These are phyloP conservation scores for Malassezia cuniculi DNA, from an alignment of 1,284 basidiomycete species.

Conservation along the genomic window DNA sequence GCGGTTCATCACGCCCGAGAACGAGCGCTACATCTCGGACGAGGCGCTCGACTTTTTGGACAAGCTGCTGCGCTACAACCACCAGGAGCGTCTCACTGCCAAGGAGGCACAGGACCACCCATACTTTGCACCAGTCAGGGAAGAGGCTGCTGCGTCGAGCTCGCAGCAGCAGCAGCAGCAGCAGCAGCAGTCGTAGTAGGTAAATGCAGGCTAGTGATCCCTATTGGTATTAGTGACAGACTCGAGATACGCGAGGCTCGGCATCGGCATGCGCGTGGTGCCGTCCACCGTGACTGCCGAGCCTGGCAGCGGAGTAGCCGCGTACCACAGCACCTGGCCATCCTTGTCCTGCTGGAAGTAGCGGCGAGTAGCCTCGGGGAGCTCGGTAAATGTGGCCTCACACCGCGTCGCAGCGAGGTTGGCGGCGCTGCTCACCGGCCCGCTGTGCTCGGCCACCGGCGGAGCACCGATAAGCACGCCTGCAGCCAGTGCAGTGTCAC, in stretches of 20 bases:
- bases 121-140: conserved; percentile 37
- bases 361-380: conserved; percentile 20
- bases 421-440: conserved; percentile 16
- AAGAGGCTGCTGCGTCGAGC: background rate
- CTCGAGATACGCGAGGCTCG: conserved; percentile 7
- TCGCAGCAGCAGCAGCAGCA: background rate
- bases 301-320: conserved; percentile 26
- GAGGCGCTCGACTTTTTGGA: conserved; percentile 66
- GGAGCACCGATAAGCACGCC: conserved; percentile 1
- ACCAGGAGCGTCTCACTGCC: conserved; percentile 89
- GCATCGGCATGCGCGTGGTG: conserved; percentile 1
- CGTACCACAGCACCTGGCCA: conserved; percentile 29
- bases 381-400: conserved; percentile 23
- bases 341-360: conserved; percentile 22
- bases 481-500: conserved; percentile 8
- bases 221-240: too few relatives aligned
- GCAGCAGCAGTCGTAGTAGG: background rate
- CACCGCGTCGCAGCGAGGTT: conserved; percentile 18
- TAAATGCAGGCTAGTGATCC: background rate
- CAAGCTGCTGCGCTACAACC: conserved; percentile 87
- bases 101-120: conserved; percentile 45
- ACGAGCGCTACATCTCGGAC: conserved; percentile 92
- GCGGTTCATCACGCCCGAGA: conserved; percentile 53
- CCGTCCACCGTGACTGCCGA: conserved; percentile 3
- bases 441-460: too few relatives aligned